A percentile compares a stretch with the other conserved stretches of the same genome.
These are phyloP conservation scores for Coniochaeta hoffmannii DNA, from an alignment of 2,329 filamentous ascomycete genomes.

Conservation along the genomic window DNA sequence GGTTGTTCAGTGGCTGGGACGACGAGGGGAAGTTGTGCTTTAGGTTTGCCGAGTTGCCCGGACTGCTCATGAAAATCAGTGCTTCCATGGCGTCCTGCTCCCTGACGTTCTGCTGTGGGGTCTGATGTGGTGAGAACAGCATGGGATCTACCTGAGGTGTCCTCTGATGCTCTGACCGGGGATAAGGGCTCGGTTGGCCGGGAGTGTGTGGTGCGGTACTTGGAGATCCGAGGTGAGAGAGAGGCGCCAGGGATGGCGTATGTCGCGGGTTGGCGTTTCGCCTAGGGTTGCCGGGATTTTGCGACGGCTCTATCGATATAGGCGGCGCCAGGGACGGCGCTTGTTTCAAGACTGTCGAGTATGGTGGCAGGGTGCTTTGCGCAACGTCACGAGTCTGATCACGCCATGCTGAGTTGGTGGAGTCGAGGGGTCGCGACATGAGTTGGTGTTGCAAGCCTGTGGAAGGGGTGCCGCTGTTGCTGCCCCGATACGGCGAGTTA, in stretches of 20 bases:
- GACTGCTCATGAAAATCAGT: conserved; percentile 74
- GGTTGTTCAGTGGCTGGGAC: conserved; percentile 22
- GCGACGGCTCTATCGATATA: conserved; percentile 45
- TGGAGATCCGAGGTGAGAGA: conserved; percentile 39
- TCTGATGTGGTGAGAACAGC: conserved; percentile 62
- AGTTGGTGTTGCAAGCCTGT: conserved; percentile 13
- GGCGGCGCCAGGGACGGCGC: conserved; percentile 40
- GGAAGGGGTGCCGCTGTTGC: conserved; percentile 24
- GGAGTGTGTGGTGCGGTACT: conserved; percentile 24
- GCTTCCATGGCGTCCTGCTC: conserved; percentile 80
- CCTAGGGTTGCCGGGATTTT: conserved; percentile 33
- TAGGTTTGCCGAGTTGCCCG: conserved; percentile 60
- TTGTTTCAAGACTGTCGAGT: conserved; percentile 19
- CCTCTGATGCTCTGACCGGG: conserved; percentile 24
- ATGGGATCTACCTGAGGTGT: conserved; percentile 42
- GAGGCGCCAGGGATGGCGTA: conserved; percentile 41
- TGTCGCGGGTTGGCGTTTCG: conserved; percentile 43
- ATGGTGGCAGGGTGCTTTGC: background rate
- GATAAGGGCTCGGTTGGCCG: conserved; percentile 31
- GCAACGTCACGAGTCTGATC: conserved; percentile 1
- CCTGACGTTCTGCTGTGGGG: conserved; percentile 59
- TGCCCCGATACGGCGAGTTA: conserved; percentile 24
- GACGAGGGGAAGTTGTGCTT: conserved; percentile 45
- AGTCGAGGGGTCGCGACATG: background rate
- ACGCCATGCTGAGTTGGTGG: background rate